Evolutionary conservation across 345 rosid species (phyloP), one percentile per base, ranked within the genome.

Genomic region (Citrus trifoliata): DNA sequence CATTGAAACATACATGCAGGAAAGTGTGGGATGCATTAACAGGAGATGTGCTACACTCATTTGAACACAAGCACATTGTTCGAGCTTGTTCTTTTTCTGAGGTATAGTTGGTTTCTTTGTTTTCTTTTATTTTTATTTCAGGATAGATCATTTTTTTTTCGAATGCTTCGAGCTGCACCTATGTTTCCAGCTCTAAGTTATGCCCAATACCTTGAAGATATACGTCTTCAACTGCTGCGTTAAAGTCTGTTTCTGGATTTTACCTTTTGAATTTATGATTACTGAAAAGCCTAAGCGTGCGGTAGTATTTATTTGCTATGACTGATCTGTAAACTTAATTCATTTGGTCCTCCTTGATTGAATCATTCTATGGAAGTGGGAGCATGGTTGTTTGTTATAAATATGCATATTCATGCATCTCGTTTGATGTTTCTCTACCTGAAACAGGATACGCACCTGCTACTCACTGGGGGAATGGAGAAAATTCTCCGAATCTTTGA

Each of bases 1-100:
- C 24, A 33, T 22, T 30, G 51, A 18, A 53, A 27, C 40, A 61
- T 40, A 16, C 64, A 32, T 83, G 71, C 85, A 86, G 88, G 75
- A 86, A 83, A 81, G 74, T 86, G 70, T 86, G 88, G 86, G 85
- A 86, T 77, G 86, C 88, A 10, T 86, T 86, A 79, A 81, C 84
- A 3, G 88, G 88, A 42, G 85, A 83, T 65, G 86, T 56, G 51
- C 40, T 86, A 27, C 88, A 83, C 70, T 86, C 88, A 18, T 86
- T 86, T 61, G 88, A 83, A 46, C 88, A 86, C 75, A 86, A 83
- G 82, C 88, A 86, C 65, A 86, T 86, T 68, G 88, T 86, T 77
- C 77, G 88, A 46, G 88, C 88, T 30, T 86, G 85, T 32, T 61
- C 88, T 51, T 86, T 86, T 86, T 86, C 88, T 18, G 86, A 86